A percentile compares a stretch with the other conserved stretches of the same genome.
phyloP scores from a whole-genome alignment of 139 green algal genomes.

The Choricystis sp. region DNA sequence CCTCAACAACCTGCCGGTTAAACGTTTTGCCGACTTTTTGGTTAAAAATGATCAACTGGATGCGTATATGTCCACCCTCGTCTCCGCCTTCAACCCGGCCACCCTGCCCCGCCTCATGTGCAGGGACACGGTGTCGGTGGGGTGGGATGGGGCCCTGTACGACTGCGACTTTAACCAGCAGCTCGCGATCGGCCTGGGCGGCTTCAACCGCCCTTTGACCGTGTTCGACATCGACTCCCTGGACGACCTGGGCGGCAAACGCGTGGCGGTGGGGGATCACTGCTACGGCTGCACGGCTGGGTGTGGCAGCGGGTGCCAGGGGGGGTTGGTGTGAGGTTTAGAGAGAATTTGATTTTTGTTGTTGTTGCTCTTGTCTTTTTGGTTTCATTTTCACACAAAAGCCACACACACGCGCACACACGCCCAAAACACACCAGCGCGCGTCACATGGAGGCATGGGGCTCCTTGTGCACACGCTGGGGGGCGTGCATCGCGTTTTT shows the following conservation, averaged over 20 bases:
- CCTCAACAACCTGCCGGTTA: slow-evolving; percentile 99
- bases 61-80: slow-evolving; percentile 80
- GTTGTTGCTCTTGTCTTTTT: neutral
- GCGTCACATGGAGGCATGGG: too few species aligned
- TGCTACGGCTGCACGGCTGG: slow-evolving; percentile 95
- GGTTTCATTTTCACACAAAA: neutral
- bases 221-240: slow-evolving; percentile 69
- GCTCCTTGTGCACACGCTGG: too few species aligned
- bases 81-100: slow-evolving; percentile 71
- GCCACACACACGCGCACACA: neutral
- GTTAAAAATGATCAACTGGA: slow-evolving; percentile 26
- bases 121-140: slow-evolving; percentile 64
- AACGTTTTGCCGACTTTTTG: slow-evolving; percentile 81
- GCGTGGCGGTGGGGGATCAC: slow-evolving; percentile 68
- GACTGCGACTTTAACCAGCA: slow-evolving; percentile 99
- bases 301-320: slow-evolving; percentile 64
- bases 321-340: slow-evolving; percentile 8
- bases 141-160: slow-evolving; percentile 79
- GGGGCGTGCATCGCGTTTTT: too few species aligned
- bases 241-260: slow-evolving; percentile 42
- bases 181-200: slow-evolving; percentile 47
- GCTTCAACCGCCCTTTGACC: slow-evolving; percentile 16
- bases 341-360: neutral
- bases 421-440: neutral
- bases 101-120: slow-evolving; percentile 55